Evolutionary conservation across 768 basidiomycete species (phyloP).

Genomic region (Suillus paluster): DNA sequence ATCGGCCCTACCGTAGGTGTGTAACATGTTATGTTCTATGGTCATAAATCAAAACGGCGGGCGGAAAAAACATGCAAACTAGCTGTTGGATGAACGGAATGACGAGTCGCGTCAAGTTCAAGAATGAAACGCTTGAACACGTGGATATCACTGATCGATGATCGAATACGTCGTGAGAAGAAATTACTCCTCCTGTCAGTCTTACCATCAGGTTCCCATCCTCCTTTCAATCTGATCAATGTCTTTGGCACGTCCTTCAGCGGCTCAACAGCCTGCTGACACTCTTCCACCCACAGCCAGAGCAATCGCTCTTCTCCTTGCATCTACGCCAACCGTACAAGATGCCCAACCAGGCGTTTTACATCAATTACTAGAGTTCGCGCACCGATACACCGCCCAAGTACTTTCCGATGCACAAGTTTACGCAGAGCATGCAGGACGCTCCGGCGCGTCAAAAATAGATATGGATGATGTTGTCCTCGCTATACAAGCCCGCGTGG

Average conservation of each 20-base stretch:
- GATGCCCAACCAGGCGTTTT: constrained; percentile 87
- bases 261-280: constrained; percentile 46
- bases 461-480: constrained; percentile 83
- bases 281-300: constrained; percentile 85
- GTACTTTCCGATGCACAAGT: constrained; percentile 85
- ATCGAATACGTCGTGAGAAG: not conserved
- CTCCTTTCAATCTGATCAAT: constrained; percentile 26
- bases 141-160: no score
- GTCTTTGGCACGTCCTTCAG: constrained; percentile 41
- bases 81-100: no score
- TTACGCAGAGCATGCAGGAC: constrained; percentile 86
- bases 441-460: constrained; percentile 62
- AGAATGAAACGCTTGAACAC: no score
- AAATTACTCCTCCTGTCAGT: not conserved
- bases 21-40: not conserved
- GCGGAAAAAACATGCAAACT: no score
- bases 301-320: constrained; percentile 80
- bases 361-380: constrained; percentile 86
- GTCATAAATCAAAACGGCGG: not conserved
- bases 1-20: not conserved
- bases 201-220: not conserved
- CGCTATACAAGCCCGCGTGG: constrained; percentile 86
- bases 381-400: constrained; percentile 82
- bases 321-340: constrained; percentile 82
- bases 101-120: no score